phyloP scores from a whole-genome alignment of 2,329 filamentous ascomycete genomes.

The Hypoxylon sp. region DNA sequence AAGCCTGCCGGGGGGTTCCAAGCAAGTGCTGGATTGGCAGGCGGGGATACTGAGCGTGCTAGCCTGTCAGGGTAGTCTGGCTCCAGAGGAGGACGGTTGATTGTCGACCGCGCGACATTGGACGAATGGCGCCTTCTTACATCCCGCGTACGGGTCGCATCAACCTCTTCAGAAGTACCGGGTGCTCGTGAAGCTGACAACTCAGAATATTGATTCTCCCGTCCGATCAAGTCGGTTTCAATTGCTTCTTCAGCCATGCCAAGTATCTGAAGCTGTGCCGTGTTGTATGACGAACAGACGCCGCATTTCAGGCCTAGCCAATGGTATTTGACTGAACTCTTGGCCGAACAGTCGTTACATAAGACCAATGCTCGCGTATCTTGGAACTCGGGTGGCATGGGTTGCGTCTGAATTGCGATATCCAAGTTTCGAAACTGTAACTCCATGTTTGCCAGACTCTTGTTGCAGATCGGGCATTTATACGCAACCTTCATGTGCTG shows the following conservation, averaged over 20 bases:
- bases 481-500: constrained; percentile 91
- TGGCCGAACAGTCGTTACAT: constrained; percentile 95
- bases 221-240: constrained; percentile 38
- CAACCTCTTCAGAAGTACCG: constrained; percentile 25
- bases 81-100: constrained; percentile 33
- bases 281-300: constrained; percentile 78
- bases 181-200: constrained; percentile 29
- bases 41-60: constrained; percentile 61
- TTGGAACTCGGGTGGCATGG: constrained; percentile 88
- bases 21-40: constrained; percentile 43
- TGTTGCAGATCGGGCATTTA: constrained; percentile 96
- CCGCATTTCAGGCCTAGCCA: constrained; percentile 94
- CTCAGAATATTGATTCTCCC: constrained; percentile 39
- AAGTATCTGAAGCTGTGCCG: constrained; percentile 72
- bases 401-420: constrained; percentile 86
- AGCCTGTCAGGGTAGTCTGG: constrained; percentile 55
- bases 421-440: constrained; percentile 92
- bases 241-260: constrained; percentile 54
- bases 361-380: constrained; percentile 85
- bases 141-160: constrained; percentile 43
- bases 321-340: constrained; percentile 88
- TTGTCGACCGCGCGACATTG: constrained; percentile 43
- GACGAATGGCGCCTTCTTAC: constrained; percentile 53
- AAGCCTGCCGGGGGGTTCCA: constrained; percentile 42
- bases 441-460: constrained; percentile 98